Evolutionary conservation across 768 basidiomycete genomes (phyloP).

Genomic region (Collybia nuda): DNA sequence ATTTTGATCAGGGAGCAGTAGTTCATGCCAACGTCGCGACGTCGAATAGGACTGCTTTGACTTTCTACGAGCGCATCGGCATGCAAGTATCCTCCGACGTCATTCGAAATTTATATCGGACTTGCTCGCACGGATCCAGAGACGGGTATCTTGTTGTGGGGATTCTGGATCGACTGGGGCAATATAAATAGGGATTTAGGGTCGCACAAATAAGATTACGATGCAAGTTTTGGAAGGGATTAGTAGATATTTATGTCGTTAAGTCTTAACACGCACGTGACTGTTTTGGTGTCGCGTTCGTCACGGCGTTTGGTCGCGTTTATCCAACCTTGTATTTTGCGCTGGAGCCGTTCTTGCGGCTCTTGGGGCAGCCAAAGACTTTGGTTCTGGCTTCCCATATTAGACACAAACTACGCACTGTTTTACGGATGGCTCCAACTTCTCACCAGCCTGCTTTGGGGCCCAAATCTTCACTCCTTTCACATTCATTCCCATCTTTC

Average conservation of each 20-base stretch:
- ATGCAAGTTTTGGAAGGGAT: too few relatives aligned
- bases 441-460: constrained; percentile 6
- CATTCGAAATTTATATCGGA: constrained; percentile 39
- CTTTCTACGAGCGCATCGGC: constrained; percentile 45
- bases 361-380: too few relatives aligned
- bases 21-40: constrained; percentile 47
- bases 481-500: constrained; percentile 59
- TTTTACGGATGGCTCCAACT: not conserved
- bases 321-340: too few relatives aligned
- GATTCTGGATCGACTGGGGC: constrained; percentile 16
- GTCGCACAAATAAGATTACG: too few relatives aligned
- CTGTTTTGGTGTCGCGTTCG: too few relatives aligned
- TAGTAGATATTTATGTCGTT: constrained; percentile 1
- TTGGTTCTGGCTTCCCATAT: constrained; percentile 2
- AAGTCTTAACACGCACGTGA: too few relatives aligned
- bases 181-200: constrained; percentile 4
- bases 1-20: constrained; percentile 22
- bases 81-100: constrained; percentile 30
- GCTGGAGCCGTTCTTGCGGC: too few relatives aligned
- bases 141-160: constrained; percentile 45
- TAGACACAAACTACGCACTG: not conserved
- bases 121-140: constrained; percentile 30
- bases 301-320: too few relatives aligned
- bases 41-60: constrained; percentile 37
- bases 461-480: constrained; percentile 24